Evolutionary conservation across 2,329 filamentous ascomycete genomes (phyloP).

Genomic region (Cladosporium sp.): DNA sequence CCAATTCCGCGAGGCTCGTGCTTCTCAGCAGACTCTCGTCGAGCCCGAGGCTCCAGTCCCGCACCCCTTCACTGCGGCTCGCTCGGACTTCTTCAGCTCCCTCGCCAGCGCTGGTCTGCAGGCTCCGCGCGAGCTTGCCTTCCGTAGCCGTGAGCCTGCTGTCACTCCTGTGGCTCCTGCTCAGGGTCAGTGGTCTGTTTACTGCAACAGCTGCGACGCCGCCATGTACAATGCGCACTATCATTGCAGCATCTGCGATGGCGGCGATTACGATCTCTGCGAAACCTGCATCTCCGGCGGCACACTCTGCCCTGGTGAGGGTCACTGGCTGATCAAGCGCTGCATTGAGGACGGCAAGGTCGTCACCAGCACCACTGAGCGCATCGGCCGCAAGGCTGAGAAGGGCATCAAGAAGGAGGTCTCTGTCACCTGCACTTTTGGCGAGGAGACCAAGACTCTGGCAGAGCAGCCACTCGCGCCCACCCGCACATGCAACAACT

Average conservation of each 20-base stretch:
- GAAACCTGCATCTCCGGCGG: constrained; percentile 73
- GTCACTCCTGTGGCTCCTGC: constrained; percentile 30
- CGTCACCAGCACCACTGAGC: constrained; percentile 82
- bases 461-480: constrained; percentile 37
- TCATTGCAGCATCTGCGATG: constrained; percentile 91
- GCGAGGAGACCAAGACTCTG: constrained; percentile 46
- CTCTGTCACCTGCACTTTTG: constrained; percentile 44
- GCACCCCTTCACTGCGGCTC: constrained; percentile 38
- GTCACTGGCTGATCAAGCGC: constrained; percentile 95
- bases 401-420: constrained; percentile 38
- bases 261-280: constrained; percentile 94
- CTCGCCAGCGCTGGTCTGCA: constrained; percentile 27
- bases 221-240: constrained; percentile 82
- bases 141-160: constrained; percentile 43
- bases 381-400: constrained; percentile 62
- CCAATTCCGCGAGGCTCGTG: constrained; percentile 39
- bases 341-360: constrained; percentile 75
- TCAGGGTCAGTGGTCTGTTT: constrained; percentile 69
- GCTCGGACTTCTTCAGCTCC: constrained; percentile 28
- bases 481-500: constrained; percentile 72
- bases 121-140: constrained; percentile 35
- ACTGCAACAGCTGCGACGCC: constrained; percentile 86
- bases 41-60: constrained; percentile 45
- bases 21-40: constrained; percentile 33
- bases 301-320: constrained; percentile 71